Conservation (phyloP, 257 asterid genomes). For the Galeopsis tetrahit region DNA sequence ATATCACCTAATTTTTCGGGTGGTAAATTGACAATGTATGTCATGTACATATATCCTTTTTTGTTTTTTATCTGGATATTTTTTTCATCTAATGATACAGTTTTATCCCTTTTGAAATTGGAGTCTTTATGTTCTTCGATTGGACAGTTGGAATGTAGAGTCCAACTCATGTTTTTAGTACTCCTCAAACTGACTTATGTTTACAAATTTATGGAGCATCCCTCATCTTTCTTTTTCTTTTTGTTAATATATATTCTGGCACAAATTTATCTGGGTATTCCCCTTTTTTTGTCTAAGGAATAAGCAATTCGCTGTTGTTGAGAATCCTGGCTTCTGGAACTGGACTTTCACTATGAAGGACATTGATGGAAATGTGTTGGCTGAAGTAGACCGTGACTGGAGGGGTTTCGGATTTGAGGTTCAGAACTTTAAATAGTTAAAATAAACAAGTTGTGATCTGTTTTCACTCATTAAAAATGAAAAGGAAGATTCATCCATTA, state of each 20-base stretch:
- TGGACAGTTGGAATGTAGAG: slow-evolving; percentile 17
- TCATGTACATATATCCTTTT: not conserved
- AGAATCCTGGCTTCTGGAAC: slow-evolving; percentile 96
- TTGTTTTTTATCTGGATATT: not conserved
- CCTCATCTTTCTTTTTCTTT: slow-evolving; percentile 1
- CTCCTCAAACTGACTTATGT: not conserved
- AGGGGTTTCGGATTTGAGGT: slow-evolving; percentile 98
- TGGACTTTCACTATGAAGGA: slow-evolving; percentile 96
- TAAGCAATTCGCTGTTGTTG: slow-evolving; percentile 91
- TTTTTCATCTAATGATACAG: not conserved
- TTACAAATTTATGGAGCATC: slow-evolving; percentile 12
- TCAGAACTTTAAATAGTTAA: slow-evolving; percentile 25
- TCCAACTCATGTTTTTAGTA: slow-evolving; percentile 21
- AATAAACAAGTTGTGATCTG: slow-evolving; percentile 6
- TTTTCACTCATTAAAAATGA: not conserved
- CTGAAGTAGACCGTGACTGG: slow-evolving; percentile 96
- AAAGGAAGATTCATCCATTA: not conserved
- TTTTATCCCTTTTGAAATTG: not conserved
- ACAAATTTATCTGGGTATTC: not conserved
- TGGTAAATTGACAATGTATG: slow-evolving; percentile 18
- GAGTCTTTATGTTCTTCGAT: slow-evolving; percentile 9
- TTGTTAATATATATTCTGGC: not conserved
- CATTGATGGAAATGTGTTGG: slow-evolving; percentile 85
- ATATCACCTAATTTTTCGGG: slow-evolving; percentile 2
- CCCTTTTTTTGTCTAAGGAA: slow-evolving; percentile 51